Evolutionary conservation across 1,284 basidiomycete genomes (phyloP), one percentile per base, ranked within the genome.

Genomic region (Agroathelia rolfsii): DNA sequence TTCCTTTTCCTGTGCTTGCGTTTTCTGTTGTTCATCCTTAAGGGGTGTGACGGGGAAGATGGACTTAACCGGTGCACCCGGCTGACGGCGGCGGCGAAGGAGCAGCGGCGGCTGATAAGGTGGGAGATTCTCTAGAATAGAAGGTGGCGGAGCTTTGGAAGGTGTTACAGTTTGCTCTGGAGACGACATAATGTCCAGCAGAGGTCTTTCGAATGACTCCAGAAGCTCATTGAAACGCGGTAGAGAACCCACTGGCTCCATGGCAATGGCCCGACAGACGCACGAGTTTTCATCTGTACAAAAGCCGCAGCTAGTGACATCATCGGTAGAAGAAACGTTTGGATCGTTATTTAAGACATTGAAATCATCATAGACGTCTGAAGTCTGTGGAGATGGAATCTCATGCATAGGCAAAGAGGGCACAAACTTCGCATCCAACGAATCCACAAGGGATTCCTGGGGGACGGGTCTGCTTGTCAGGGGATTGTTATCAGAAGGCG

Each of bases 41-140:
- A 53, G 37, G 10, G 53, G 45, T 4, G 42, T 50, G 38, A 77
- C 56, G 16, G 68, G 66, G 51, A 78, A 82, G 26, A 78, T 55
- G 15, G 66, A 55, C 37, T 68, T 69, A 29, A 50, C 37, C 14
- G 45, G 50, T 13, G 56, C 50, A 36, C 58, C 53, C 18, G 55
- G 49, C 9, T 49, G 45, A 33, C 56, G 44, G 20, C 67, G 66
- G 25, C 76, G 72, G 36, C 75, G 77, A 33, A 86, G 69, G 13
- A 82, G 82, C 24, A 88, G 73, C 6, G 84, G 66, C 2, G 82
- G 73, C 46, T 86, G 78, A 48, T 80, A 85, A 12, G 75, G 69
- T 24, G 82, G 82, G 2, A 82, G 64, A 45, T 82, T 77, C 40
- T 86, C 79, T 20, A 85, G 62, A 41, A 83, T 79, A 25, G 75